Evolutionary conservation across 345 rosid genomes (phyloP), one percentile per base, ranked within the genome.

Genomic region (Linum usitatissimum): DNA sequence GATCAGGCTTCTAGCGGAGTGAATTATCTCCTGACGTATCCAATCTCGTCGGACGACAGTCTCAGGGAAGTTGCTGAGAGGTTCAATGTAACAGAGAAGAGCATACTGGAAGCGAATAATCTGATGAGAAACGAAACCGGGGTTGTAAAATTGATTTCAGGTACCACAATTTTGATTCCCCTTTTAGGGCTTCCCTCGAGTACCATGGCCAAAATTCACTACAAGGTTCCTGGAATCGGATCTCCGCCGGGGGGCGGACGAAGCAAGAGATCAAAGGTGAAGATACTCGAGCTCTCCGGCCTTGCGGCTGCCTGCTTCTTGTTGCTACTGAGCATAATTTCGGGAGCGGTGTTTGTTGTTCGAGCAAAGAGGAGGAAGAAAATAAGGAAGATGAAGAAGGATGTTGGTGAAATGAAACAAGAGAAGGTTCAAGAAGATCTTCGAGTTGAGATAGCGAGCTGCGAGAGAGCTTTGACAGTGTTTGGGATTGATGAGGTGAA

Each of bases 111-210:
- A 45, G 84, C 81, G 39, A 84, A 84, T 64, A 77, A 72, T 21
- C 51, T 72, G 65, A 69, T 18, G 10, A 63, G 65, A 20, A 67
- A 66, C 30, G 40, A 34, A 34, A 34, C 38, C 4, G 8, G 38
- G 38, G 5, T 34, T 34, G 6, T 73, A 9, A 8, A 39, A 18
- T 21, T 79, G 31, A 66, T 45, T 54, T 75, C 82, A 39, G 74
- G 70, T 53, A 81, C 86, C 17, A 84, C 90, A 4, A 61, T 84
- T 70, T 74, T 78, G 55, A 65, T 81, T 54, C 84, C 84, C 54
- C 28, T 78, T 57, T 21, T 63, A 6, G 36, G 70, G 54, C 60
- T 60, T 62, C 84, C 90, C 20, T 63, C n/a, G 12, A 80, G 72
- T 62, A 75, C 70, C 3, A 68, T 75, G 39, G 77, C 79, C 54